Evolutionary conservation across 768 basidiomycete species (phyloP).

Genomic region (Termitomyces sp.): DNA sequence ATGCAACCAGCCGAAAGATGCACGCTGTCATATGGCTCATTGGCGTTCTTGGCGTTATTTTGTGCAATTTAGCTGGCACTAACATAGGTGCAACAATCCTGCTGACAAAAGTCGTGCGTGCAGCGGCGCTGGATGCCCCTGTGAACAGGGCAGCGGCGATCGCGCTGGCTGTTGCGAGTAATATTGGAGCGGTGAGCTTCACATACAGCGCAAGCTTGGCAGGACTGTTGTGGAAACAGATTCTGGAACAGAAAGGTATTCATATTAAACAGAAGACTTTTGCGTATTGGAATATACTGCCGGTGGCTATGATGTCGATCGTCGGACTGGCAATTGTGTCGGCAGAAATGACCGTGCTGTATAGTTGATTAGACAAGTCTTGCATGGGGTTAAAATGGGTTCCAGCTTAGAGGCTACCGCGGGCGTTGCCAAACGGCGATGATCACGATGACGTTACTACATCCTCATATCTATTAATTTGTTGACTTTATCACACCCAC

Average conservation of each 20-base stretch:
- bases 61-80: conserved; percentile 82
- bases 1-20: conserved; percentile 36
- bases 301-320: conserved; percentile 59
- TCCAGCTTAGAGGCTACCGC: background rate
- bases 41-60: conserved; percentile 64
- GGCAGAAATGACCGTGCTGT: conserved; percentile 66
- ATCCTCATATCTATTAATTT: background rate
- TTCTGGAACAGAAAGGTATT: conserved; percentile 71
- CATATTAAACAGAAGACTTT: conserved; percentile 57
- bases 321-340: conserved; percentile 68
- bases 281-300: conserved; percentile 66
- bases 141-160: conserved; percentile 54
- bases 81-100: conserved; percentile 93
- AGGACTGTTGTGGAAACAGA: conserved; percentile 77
- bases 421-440: background rate
- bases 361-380: conserved; percentile 6
- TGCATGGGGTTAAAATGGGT: background rate
- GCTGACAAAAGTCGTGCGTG: conserved; percentile 71
- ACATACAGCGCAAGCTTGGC: conserved; percentile 88
- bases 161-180: conserved; percentile 80
- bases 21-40: conserved; percentile 59
- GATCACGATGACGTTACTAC: background rate
- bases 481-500: background rate
- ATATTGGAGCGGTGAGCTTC: conserved; percentile 87
- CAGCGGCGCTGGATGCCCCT: conserved; percentile 31